A percentile compares a stretch with the other conserved stretches of the same genome.
Evolutionary conservation across 352 stramenopile species (phyloP).

Genomic region (Phytophthora melonis): DNA sequence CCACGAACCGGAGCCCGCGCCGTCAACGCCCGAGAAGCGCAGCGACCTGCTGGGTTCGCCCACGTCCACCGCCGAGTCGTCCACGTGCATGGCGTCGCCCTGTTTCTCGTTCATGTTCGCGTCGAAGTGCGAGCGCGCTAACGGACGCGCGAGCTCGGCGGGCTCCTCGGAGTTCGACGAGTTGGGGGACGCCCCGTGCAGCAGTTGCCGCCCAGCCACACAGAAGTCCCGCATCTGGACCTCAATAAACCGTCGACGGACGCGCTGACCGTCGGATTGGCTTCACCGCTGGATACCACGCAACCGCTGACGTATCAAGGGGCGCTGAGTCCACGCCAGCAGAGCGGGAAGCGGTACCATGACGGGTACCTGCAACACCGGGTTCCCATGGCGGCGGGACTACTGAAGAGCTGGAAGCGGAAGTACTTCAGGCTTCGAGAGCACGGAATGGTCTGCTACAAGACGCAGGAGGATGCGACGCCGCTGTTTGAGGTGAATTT

Average conservation of each 20-base stretch:
- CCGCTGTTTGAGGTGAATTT: slow-evolving; percentile 77
- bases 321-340: slow-evolving; percentile 60
- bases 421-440: slow-evolving; percentile 80
- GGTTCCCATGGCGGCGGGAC: slow-evolving; percentile 59
- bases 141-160: slow-evolving; percentile 33
- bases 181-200: slow-evolving; percentile 36
- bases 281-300: background rate
- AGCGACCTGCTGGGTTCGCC: slow-evolving; percentile 13
- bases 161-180: slow-evolving; percentile 43
- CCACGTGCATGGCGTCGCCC: slow-evolving; percentile 26
- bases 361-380: slow-evolving; percentile 68
- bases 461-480: slow-evolving; percentile 48
- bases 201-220: slow-evolving; percentile 27
- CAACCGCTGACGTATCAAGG: slow-evolving; percentile 48
- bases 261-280: background rate
- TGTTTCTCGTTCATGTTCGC: slow-evolving; percentile 23
- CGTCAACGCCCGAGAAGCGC: slow-evolving; percentile 9
- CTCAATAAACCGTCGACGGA: slow-evolving; percentile 10
- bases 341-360: slow-evolving; percentile 67
- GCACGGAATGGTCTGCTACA: slow-evolving; percentile 74
- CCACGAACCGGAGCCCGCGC: slow-evolving; percentile 27
- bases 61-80: slow-evolving; percentile 20
- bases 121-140: background rate
- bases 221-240: slow-evolving; percentile 19
- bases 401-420: slow-evolving; percentile 76